Evolutionary conservation across 2,329 filamentous ascomycete genomes (phyloP), one percentile per base, ranked within the genome.

Genomic region (Leptographium lundbergii): DNA sequence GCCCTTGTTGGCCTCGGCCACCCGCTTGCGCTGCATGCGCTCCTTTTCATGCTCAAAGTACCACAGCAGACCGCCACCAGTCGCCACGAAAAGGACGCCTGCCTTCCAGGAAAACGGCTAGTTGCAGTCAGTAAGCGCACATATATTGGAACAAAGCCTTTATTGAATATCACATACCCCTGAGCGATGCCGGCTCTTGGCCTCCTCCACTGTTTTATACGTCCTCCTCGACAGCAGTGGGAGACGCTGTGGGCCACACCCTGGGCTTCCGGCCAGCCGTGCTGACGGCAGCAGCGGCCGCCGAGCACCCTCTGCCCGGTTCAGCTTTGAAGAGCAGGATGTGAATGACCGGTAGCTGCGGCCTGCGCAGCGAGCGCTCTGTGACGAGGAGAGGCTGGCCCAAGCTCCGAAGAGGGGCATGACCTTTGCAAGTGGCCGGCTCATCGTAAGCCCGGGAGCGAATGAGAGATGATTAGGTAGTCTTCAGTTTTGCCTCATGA

Each of bases 31-130:
- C 70, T 94, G 86, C 84, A 99, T 86, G 68, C 94, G 86, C 66
- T 84, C 84, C 77, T 97, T 97, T 73, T 99, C 94, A 67, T 85
- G 84, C 68, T 91, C 89, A 73, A 99, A 97, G 72, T 97, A 99
- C 73, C 89, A 82, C 61, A 91, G 85, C 67, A 99, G 79, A 32
- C 84, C 86, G 14, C 76, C 85, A 66, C 89, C 91, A 2, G 91
- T 87, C 54, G 81, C 69, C 64, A 97, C 78, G 75, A 99, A 97
- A 63, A 99, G 79, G 56, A 91, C 66, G 22, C 90, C 92, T 36
- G 92, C 87, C 74, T 90, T 92, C 84, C 89, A 91, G 58, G 91
- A 96, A 76, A 99, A 97, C 34, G 94, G 94, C 86, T 91, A 42
- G 39, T 32, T 11, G 19, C 19, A 4, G 29, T 24, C 42, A n/a